phyloP scores from a whole-genome alignment of 1,284 basidiomycete genomes.

The Ceratobasidium sp. region DNA sequence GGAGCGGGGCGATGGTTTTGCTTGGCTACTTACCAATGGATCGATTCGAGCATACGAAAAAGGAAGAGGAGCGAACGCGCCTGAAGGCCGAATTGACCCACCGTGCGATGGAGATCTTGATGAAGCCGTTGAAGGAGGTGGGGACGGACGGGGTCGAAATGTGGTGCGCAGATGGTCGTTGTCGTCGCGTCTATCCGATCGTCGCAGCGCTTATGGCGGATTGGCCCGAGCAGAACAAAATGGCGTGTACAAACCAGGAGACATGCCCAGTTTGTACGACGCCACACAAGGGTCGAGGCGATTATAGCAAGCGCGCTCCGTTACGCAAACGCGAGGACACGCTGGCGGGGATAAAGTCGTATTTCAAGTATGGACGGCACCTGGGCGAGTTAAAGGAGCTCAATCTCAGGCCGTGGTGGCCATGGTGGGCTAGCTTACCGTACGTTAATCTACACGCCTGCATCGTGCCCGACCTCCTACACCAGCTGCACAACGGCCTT shows the following conservation, averaged over 20 bases:
- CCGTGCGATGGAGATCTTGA: constrained; percentile 46
- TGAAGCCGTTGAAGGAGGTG: constrained; percentile 46
- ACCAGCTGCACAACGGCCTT: constrained; percentile 57
- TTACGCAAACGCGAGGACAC: not conserved
- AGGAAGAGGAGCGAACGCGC: not conserved
- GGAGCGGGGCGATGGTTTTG: constrained; percentile 29
- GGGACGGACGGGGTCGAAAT: constrained; percentile 45
- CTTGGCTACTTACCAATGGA: constrained; percentile 47
- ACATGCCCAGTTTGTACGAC: constrained; percentile 37
- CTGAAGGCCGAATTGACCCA: constrained; percentile 49
- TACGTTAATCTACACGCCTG: constrained; percentile 49
- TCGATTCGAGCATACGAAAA: not conserved
- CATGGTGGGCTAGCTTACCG: constrained; percentile 21
- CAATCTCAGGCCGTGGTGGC: not conserved
- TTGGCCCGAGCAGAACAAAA: constrained; percentile 41
- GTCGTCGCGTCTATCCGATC: constrained; percentile 47
- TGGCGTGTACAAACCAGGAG: constrained; percentile 33
- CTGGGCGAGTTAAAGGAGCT: not conserved
- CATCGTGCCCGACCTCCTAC: constrained; percentile 55
- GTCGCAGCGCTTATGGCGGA: constrained; percentile 48
- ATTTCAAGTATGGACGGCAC: not conserved
- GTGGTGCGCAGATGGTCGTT: constrained; percentile 47
- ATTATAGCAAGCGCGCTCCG: not conserved
- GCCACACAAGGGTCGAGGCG: not conserved
- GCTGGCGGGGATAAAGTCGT: not conserved